Percentiles rank a stretch among this genome's conserved stretches.
Evolutionary conservation across 768 basidiomycete genomes (phyloP).

Genomic region (Kwoniella shandongensis): DNA sequence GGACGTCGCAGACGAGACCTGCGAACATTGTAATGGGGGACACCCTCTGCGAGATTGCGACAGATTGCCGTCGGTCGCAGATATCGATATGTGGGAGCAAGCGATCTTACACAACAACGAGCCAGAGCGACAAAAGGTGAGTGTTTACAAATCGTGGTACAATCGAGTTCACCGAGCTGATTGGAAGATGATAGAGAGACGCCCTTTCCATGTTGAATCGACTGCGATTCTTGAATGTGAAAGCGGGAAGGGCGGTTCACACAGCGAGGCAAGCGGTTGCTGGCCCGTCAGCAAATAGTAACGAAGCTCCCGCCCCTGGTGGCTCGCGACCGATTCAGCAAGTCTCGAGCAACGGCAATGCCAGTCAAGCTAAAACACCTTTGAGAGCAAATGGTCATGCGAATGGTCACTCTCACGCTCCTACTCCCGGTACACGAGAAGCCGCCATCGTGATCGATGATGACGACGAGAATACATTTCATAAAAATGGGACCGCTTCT

Average conservation of each 20-base stretch:
- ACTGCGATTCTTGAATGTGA: neutral
- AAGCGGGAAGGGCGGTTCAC: neutral
- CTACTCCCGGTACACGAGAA: too few relatives aligned
- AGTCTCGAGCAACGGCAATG: too few relatives aligned
- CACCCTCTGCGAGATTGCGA: constrained; percentile 12
- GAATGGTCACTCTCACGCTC: too few relatives aligned
- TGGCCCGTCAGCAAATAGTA: neutral
- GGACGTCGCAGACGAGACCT: constrained; percentile 1
- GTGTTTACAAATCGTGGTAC: neutral
- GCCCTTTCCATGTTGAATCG: neutral
- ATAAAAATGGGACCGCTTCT: too few relatives aligned
- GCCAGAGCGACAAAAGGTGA: constrained; percentile 9
- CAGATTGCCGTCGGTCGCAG: constrained; percentile 1
- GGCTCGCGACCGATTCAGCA: too few relatives aligned
- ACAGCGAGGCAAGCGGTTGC: neutral
- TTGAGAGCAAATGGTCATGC: too few relatives aligned
- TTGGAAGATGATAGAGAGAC: neutral
- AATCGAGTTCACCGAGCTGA: neutral
- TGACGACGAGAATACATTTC: too few relatives aligned
- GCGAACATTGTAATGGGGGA: constrained; percentile 10
- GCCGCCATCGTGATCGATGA: too few relatives aligned
- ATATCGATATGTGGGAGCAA: constrained; percentile 3
- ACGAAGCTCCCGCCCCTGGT: too few relatives aligned
- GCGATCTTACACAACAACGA: constrained; percentile 14
- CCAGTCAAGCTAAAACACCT: too few relatives aligned